Percentiles rank a stretch among this genome's conserved stretches.
Conservation (phyloP, 2,329 filamentous ascomycete species). For the Trichoderma brevicompactum region DNA sequence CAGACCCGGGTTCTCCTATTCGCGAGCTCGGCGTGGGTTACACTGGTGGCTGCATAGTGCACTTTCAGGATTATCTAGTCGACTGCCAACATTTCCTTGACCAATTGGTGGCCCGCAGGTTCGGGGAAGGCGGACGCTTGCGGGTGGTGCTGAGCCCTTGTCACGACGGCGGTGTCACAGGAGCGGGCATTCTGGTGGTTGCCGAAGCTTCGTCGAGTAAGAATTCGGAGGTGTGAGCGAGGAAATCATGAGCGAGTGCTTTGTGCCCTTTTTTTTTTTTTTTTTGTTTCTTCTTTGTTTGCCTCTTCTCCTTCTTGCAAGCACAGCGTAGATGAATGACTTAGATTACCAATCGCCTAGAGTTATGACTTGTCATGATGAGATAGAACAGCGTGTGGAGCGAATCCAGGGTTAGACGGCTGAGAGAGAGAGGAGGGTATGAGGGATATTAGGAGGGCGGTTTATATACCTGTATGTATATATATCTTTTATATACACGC, state of each 20-base stretch:
- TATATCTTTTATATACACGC: not conserved
- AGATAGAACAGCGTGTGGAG: slow-evolving; percentile 15
- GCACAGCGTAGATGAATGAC: not conserved
- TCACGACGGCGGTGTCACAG: slow-evolving; percentile 65
- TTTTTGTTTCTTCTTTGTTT: not conserved
- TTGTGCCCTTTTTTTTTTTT: not conserved
- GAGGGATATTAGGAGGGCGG: not conserved
- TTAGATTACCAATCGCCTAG: not conserved
- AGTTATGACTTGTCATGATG: not conserved
- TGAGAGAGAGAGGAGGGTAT: not conserved
- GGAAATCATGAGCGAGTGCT: slow-evolving; percentile 24
- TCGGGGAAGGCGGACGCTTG: slow-evolving; percentile 41
- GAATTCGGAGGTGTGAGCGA: slow-evolving; percentile 34
- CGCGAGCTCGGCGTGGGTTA: slow-evolving; percentile 75
- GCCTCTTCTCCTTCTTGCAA: not conserved
- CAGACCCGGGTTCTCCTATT: slow-evolving; percentile 30
- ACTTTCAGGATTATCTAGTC: slow-evolving; percentile 73
- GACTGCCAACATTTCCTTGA: slow-evolving; percentile 74
- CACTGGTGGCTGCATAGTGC: slow-evolving; percentile 79
- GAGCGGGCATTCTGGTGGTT: slow-evolving; percentile 63
- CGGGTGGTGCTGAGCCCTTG: slow-evolving; percentile 58
- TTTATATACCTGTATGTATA: not conserved
- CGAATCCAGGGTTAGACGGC: slow-evolving; percentile 11
- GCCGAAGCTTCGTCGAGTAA: slow-evolving; percentile 47
- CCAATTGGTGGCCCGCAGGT: slow-evolving; percentile 46